These are phyloP conservation scores for Caloboletus firmus DNA, from an alignment of 1,284 basidiomycete species.

Conservation along the genomic window DNA sequence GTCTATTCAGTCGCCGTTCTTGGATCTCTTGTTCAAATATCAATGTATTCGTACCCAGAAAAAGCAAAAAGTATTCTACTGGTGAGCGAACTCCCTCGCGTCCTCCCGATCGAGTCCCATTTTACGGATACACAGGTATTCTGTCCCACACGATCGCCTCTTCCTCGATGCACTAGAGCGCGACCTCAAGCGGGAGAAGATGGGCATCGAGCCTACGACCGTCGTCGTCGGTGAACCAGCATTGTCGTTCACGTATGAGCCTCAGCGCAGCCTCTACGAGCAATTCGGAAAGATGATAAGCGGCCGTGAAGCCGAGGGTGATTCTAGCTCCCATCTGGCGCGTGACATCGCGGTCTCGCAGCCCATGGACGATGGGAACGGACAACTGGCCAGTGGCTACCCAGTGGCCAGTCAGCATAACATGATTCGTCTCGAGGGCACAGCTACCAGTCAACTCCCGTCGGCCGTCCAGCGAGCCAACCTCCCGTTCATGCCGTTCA, in stretches of 20 bases:
- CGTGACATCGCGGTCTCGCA: slow-evolving; percentile 36
- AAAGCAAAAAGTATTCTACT: slow-evolving; percentile 94
- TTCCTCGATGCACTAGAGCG: slow-evolving; percentile 93
- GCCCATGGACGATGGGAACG: slow-evolving; percentile 13
- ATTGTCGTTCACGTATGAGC: slow-evolving; percentile 78
- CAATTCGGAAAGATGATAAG: slow-evolving; percentile 69
- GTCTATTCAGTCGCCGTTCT: slow-evolving; percentile 70
- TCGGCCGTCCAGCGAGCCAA: slow-evolving; percentile 36
- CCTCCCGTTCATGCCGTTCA: slow-evolving; percentile 64
- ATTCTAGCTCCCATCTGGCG: slow-evolving; percentile 49
- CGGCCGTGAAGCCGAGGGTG: slow-evolving; percentile 40
- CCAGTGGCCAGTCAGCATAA: slow-evolving; percentile 9
- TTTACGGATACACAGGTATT: slow-evolving; percentile 57
- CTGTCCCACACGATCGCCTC: slow-evolving; percentile 90
- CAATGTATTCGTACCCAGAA: slow-evolving; percentile 95
- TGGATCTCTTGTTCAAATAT: slow-evolving; percentile 91
- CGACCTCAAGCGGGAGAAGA: slow-evolving; percentile 90
- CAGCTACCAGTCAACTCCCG: slow-evolving; percentile 16
- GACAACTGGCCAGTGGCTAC: slow-evolving; percentile 2
- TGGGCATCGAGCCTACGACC: slow-evolving; percentile 82
- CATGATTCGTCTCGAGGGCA: slow-evolving; percentile 31
- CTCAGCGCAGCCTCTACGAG: slow-evolving; percentile 81
- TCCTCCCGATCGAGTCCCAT: slow-evolving; percentile 7
- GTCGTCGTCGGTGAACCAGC: slow-evolving; percentile 78
- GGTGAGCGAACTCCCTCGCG: slow-evolving; percentile 48